phyloP scores from a whole-genome alignment of 2,329 filamentous ascomycete species.

The Alternaria sp. region DNA sequence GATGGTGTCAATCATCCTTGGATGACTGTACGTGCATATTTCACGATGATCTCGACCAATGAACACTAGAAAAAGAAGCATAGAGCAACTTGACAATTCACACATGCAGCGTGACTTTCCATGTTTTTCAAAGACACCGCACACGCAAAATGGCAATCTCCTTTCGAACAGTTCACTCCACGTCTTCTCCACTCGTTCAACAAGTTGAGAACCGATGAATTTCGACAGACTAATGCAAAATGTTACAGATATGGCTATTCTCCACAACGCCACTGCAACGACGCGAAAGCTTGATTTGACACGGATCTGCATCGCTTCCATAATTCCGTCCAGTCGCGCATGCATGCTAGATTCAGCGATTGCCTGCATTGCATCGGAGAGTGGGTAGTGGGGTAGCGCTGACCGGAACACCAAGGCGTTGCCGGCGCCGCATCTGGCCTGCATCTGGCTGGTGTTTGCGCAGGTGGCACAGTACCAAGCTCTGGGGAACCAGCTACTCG shows the following conservation, averaged over 20 bases:
- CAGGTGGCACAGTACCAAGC: neutral
- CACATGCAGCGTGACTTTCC: neutral
- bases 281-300: conserved; percentile 7
- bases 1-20: neutral
- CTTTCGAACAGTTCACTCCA: neutral
- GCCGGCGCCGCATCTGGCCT: neutral
- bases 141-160: neutral
- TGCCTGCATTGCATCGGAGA: conserved; percentile 3
- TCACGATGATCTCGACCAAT: neutral
- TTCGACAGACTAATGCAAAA: neutral
- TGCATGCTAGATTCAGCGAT: neutral
- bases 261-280: neutral
- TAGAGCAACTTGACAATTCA: neutral
- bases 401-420: conserved; percentile 2
- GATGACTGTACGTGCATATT: neutral
- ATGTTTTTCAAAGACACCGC: neutral
- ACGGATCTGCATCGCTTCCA: neutral
- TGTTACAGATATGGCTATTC: neutral
- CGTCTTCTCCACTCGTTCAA: neutral
- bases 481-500: neutral
- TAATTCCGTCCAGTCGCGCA: neutral
- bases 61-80: neutral
- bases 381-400: conserved; percentile 1
- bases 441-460: neutral
- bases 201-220: neutral